These are phyloP conservation scores for Vanrija sp. DNA, from an alignment of 1,284 basidiomycete species.

Conservation along the genomic window DNA sequence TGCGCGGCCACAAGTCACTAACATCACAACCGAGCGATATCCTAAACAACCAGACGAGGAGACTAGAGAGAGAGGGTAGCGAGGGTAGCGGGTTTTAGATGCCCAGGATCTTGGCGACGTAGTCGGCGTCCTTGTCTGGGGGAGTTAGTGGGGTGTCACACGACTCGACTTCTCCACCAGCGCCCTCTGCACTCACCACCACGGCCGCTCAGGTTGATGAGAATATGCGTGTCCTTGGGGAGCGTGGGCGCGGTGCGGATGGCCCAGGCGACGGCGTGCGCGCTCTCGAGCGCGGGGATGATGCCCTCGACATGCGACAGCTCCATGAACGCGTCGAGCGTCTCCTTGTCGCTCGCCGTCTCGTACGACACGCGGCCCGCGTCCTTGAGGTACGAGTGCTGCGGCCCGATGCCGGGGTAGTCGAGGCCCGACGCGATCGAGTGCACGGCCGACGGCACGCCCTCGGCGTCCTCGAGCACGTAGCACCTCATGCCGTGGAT, in stretches of 20 bases:
- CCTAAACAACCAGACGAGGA: no score
- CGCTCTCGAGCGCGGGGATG: slow-evolving; percentile 92
- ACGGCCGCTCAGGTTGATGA: slow-evolving; percentile 55
- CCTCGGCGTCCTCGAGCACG: slow-evolving; percentile 78
- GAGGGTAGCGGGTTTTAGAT: no score
- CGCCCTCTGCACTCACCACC: slow-evolving; percentile 26
- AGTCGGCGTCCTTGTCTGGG: slow-evolving; percentile 14
- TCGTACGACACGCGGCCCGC: slow-evolving; percentile 88
- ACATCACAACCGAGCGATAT: no score
- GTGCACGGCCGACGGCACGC: slow-evolving; percentile 94
- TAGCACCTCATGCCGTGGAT: slow-evolving; percentile 92
- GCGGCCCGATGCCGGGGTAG: slow-evolving; percentile 72
- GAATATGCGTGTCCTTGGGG: slow-evolving; percentile 77
- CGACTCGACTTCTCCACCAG: no score
- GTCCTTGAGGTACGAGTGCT: slow-evolving; percentile 96
- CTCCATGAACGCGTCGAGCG: slow-evolving; percentile 84
- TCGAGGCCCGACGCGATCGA: slow-evolving; percentile 66
- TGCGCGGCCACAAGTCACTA: no score
- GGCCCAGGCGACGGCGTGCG: slow-evolving; percentile 92
- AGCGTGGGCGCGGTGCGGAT: slow-evolving; percentile 79
- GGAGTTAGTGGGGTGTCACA: no score
- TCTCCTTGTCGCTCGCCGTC: slow-evolving; percentile 88
- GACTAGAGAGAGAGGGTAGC: no score
- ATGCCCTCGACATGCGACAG: slow-evolving; percentile 93
- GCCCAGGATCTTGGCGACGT: background rate